Base-by-base conservation (phyloP, 1,284 basidiomycete species). In the Ceratobasidium sp. region DNA sequence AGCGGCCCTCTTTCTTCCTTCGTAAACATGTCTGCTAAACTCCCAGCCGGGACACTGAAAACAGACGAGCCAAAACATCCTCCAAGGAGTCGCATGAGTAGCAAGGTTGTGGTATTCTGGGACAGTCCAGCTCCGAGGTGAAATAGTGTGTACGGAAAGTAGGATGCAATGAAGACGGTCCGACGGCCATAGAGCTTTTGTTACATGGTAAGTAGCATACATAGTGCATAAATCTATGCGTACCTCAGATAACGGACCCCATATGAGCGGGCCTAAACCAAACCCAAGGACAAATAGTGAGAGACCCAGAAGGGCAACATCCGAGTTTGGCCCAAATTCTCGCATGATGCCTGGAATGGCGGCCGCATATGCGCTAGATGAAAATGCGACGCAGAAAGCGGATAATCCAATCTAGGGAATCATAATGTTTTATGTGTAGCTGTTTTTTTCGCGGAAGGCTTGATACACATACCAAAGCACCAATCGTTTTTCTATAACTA, bases 161-260 rank as follows among this genome's bases (percentile, higher is more conserved):
- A 76, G 3, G 74, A 76, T 3, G 26, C n/a, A 5, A 76, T 56
- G 26, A 76, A 76, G 17, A 67, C 40, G 20, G 54, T 44, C 3
- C 64, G 62, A 3, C 74, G 62, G 12, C 74, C 74, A 42, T 76
- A 76, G 15, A 76, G 52, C 74, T 76, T 15, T 57, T 15, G 15
- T 28, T 54, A 52, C 13, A 2, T 26, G 64, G n/a, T 75, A 15
- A 57, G 26, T 15, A 38, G 50, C 17, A 56, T 28, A n/a, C n/a
- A 38, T 20, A 9, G 13, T 10, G 40, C 5, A 38, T 26, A 57
- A 44, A 59, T n/a, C 9, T 42, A 38, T 10, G 23, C 46, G 1
- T 38, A 59, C 74, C 64, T 76, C 74, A 2, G 74, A 76, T 59
- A 76, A n/a, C 2, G 74, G 74, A n/a, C 74, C 74, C 74, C 74